Percentiles rank a stretch among this genome's conserved stretches.
These are phyloP conservation scores for Lecanosticta acicola DNA, from an alignment of 2,329 filamentous ascomycete genomes.

Conservation along the genomic window DNA sequence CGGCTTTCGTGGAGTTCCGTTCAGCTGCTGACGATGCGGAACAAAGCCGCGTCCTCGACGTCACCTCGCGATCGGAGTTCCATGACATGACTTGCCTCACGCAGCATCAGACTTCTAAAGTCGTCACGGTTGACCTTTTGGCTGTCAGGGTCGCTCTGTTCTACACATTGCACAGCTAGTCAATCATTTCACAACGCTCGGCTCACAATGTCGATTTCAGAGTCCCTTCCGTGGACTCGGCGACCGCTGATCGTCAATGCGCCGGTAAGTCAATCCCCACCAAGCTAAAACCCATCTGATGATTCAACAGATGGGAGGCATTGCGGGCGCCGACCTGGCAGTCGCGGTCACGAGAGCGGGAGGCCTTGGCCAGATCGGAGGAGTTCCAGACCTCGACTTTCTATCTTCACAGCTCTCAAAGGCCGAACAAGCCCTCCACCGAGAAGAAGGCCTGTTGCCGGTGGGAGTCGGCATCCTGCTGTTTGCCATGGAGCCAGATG, in stretches of 20 bases:
- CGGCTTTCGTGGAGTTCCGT: too few species aligned
- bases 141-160: neutral
- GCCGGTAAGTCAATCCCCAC: constrained; percentile 9
- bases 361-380: constrained; percentile 43
- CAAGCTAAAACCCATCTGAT: neutral
- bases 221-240: constrained; percentile 13
- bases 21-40: too few species aligned
- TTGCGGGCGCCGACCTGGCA: constrained; percentile 52
- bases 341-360: constrained; percentile 53
- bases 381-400: constrained; percentile 29
- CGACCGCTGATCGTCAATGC: constrained; percentile 20
- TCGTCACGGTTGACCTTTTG: too few species aligned
- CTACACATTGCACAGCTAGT: neutral
- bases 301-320: constrained; percentile 34
- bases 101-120: too few species aligned
- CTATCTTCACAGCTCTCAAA: constrained; percentile 12
- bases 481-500: constrained; percentile 38
- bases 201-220: neutral
- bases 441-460: constrained; percentile 35
- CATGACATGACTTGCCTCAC: too few species aligned
- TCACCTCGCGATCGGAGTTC: too few species aligned
- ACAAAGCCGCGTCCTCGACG: too few species aligned
- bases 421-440: constrained; percentile 12
- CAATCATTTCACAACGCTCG: too few species aligned
- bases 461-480: constrained; percentile 60